These are phyloP conservation scores for Taxawa tesnikishii DNA, from an alignment of 2,329 filamentous ascomycete genomes.

Conservation along the genomic window DNA sequence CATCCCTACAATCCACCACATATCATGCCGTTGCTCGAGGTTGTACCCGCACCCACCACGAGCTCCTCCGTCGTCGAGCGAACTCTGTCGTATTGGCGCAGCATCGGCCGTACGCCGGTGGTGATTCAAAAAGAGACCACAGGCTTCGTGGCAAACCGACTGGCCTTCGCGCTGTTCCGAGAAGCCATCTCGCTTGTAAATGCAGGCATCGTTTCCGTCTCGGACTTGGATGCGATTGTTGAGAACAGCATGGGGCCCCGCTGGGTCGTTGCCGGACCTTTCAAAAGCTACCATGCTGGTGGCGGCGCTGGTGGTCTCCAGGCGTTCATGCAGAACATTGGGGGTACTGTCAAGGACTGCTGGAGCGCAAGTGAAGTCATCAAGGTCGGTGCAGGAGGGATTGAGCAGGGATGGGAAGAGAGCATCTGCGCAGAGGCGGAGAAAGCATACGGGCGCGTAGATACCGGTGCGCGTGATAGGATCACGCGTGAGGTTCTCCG, in stretches of 20 bases:
- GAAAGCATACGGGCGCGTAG: conserved; percentile 33
- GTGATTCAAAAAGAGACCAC: conserved; percentile 39
- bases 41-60: conserved; percentile 39
- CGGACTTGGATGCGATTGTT: conserved; percentile 42
- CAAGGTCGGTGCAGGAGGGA: conserved; percentile 19
- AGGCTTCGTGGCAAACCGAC: conserved; percentile 46
- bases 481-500: not conserved
- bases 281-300: conserved; percentile 47
- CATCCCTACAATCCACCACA: conserved; percentile 52
- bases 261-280: conserved; percentile 44
- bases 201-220: conserved; percentile 38
- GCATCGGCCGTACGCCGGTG: conserved; percentile 32
- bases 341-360: conserved; percentile 40
- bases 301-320: conserved; percentile 41
- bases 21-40: conserved; percentile 47
- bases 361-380: conserved; percentile 39
- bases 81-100: conserved; percentile 35
- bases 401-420: conserved; percentile 29
- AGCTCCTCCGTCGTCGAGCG: conserved; percentile 21
- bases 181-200: conserved; percentile 44
- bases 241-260: conserved; percentile 39
- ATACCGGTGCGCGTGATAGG: conserved; percentile 13
- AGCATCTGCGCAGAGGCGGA: conserved; percentile 32
- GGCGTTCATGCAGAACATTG: conserved; percentile 44
- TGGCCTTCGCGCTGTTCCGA: conserved; percentile 44